Conservation (phyloP, 163 green algal genomes). For the Scenedesmus sp. region DNA sequence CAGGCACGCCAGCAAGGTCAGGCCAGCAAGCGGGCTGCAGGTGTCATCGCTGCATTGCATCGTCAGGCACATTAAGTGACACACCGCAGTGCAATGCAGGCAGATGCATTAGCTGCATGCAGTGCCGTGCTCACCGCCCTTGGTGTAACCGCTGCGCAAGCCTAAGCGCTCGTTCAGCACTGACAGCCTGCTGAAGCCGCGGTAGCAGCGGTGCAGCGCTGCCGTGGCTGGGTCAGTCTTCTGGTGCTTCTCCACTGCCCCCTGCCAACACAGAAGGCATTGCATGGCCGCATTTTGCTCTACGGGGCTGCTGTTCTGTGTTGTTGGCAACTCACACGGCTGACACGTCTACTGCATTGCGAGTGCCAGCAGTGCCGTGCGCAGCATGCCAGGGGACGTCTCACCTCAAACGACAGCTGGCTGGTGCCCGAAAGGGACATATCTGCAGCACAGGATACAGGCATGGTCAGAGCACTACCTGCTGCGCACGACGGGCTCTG, state of each 20-base stretch:
- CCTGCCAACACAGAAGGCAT: background rate
- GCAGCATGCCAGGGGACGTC: background rate
- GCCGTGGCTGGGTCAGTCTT: constrained; percentile 17
- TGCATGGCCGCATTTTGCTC: background rate
- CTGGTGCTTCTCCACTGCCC: background rate
- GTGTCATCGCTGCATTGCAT: no score
- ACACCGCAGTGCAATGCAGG: background rate
- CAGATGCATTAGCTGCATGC: background rate
- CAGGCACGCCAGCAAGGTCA: background rate
- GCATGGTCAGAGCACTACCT: background rate
- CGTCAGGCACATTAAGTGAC: no score
- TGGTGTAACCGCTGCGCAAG: constrained; percentile 60
- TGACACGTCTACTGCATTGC: no score
- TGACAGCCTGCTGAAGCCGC: constrained; percentile 57
- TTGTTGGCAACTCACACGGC: background rate
- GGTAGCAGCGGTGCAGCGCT: constrained; percentile 60
- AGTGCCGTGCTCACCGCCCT: constrained; percentile 45
- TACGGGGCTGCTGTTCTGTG: background rate
- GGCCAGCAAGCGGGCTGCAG: no score
- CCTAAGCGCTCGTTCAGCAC: constrained; percentile 67
- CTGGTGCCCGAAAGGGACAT: constrained; percentile 1
- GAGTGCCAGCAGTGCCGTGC: background rate
- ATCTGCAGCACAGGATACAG: background rate
- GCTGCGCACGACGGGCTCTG: background rate
- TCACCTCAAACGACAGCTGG: constrained; percentile 25